Evolutionary conservation across 164 flowering plant genomes (phyloP), one percentile per base, ranked within the genome.

Genomic region (Berberis thunbergii): DNA sequence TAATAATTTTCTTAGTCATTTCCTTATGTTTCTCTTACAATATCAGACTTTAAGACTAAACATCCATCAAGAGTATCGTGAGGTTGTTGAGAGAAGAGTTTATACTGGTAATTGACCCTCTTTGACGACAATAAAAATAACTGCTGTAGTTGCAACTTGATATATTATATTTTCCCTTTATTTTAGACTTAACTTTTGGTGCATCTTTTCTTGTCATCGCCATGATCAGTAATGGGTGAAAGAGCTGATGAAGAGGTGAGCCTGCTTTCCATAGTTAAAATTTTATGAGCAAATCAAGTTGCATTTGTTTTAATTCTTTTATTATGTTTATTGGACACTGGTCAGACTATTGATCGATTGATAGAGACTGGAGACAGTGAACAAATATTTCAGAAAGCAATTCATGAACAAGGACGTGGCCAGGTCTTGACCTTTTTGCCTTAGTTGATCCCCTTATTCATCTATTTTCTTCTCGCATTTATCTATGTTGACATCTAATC

Each of bases 301-400:
- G 4, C 10, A 39, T 57, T 26, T 41, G n/a, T 57, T 54, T n/a
- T 12, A 26, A 26, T 54, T 45, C 13, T 4, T 26, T 49, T 41
- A 45, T 66, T 48, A 54, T n/a, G 40, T 64, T 7, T 26, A 26
- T 26, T 26, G 26, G 26, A 26, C 26, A 26, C 48, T 54, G n/a
- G 52, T 38, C 78, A 94, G 99, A 94, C 96, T 59, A 86, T 94
- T 74, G 97, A 94, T 63, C 72, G 60, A 66, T 75, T 94, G 64
- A 86, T 94, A 66, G 99, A 94, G 76, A 91, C 97, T 50, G 99
- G 99, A 63, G 88, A 94, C 42, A 82, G 99, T 59, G 99, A 94
- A 75, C 96, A 94, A 75, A 94, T 94, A 43, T 91, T 94, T 72
- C 92, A 89, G 69, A 88, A 83, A 74, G 99, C 97, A 63, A 91